Evolutionary conservation across 192 early-diverging fungal species (phyloP).

Genomic region (Allomyces arbusculus): DNA sequence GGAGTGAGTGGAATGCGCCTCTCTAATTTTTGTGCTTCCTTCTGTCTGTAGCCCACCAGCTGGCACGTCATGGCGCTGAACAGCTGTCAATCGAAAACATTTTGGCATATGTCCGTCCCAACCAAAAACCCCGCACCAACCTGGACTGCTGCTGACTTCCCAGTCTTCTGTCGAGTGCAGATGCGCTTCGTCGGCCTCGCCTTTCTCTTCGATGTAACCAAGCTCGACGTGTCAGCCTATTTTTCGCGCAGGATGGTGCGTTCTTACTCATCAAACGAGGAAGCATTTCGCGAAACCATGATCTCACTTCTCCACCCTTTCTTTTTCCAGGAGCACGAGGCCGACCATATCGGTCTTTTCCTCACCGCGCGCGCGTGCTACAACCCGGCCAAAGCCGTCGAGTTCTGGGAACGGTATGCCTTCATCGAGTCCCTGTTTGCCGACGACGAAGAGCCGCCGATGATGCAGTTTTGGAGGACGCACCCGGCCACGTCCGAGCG

Average conservation of each 20-base stretch:
- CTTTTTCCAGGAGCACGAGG: slow-evolving; percentile 51
- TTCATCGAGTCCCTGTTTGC: slow-evolving; percentile 11
- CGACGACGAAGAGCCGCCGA: slow-evolving; percentile 5
- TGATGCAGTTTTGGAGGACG: slow-evolving; percentile 52
- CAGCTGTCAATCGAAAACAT: slow-evolving; percentile 45
- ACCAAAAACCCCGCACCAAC: too few species aligned
- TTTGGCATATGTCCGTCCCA: slow-evolving; percentile 26
- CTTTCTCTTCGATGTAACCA: slow-evolving; percentile 39
- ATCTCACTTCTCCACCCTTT: not conserved
- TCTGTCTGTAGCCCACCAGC: slow-evolving; percentile 40
- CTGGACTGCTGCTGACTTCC: too few species aligned
- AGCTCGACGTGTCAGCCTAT: slow-evolving; percentile 41
- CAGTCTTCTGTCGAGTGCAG: too few species aligned
- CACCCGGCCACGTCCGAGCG: slow-evolving; percentile 59
- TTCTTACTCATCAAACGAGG: not conserved
- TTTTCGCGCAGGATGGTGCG: not conserved
- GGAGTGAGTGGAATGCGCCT: slow-evolving; percentile 4
- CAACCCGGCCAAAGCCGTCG: slow-evolving; percentile 53
- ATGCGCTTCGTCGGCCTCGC: slow-evolving; percentile 5
- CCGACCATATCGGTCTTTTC: slow-evolving; percentile 67
- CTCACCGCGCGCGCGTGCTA: slow-evolving; percentile 87
- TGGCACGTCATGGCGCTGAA: slow-evolving; percentile 74
- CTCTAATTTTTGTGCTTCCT: too few species aligned
- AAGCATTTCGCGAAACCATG: not conserved
- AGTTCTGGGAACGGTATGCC: slow-evolving; percentile 40